Conservation (phyloP, 495 filamentous ascomycete genomes). For the Aspergillus cavernicola region DNA sequence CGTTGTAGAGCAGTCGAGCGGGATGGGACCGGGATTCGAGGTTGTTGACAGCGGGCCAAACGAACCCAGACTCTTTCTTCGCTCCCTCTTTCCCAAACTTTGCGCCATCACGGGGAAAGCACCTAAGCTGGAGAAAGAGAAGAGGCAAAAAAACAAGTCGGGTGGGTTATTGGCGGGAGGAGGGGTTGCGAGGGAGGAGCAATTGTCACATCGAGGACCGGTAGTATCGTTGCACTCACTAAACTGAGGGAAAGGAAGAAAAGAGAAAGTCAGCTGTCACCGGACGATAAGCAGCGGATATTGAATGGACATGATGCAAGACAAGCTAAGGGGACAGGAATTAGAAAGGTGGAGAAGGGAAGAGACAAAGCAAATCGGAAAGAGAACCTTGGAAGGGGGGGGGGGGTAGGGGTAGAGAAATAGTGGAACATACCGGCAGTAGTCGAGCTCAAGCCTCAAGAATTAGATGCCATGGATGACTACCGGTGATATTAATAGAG, state of each 20-base stretch:
- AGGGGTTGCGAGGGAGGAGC: constrained; percentile 18
- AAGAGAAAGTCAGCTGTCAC: constrained; percentile 16
- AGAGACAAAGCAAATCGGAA: constrained; percentile 23
- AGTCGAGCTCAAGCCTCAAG: constrained; percentile 33
- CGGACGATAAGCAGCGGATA: constrained; percentile 13
- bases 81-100: constrained; percentile 33
- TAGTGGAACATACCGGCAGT: constrained; percentile 31
- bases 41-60: constrained; percentile 31
- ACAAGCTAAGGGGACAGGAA: constrained; percentile 18
- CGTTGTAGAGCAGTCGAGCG: constrained; percentile 37
- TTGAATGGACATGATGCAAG: constrained; percentile 18
- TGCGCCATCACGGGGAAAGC: constrained; percentile 37
- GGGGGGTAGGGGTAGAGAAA: constrained; percentile 8
- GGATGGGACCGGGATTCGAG: constrained; percentile 16
- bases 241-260: constrained; percentile 14
- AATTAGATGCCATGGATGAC: too few species aligned
- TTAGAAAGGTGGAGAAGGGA: constrained; percentile 17
- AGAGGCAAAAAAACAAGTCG: constrained; percentile 5
- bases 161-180: constrained; percentile 1
- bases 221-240: constrained; percentile 32
- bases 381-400: constrained; percentile 15
- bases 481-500: too few species aligned
- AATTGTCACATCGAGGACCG: constrained; percentile 32
- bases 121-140: constrained; percentile 15
- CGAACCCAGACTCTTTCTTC: constrained; percentile 45